Conservation (phyloP, 345 rosid genomes). For the Cardamine chenopodiifolia region DNA sequence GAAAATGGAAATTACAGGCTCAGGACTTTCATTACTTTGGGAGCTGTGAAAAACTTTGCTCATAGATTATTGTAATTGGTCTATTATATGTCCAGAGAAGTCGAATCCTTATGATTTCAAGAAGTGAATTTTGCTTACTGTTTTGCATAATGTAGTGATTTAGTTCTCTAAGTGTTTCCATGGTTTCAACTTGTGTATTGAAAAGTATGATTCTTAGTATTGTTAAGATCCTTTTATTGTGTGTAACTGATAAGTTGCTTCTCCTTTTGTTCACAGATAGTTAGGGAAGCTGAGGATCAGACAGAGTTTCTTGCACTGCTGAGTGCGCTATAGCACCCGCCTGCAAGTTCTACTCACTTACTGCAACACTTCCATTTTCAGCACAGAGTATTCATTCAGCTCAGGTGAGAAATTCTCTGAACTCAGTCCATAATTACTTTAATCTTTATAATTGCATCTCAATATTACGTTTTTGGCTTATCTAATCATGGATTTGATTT, state of each 20-base stretch:
- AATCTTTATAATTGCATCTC: conserved; percentile 20
- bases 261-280: conserved; percentile 50
- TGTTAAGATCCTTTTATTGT: background rate
- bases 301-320: conserved; percentile 66
- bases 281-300: conserved; percentile 82
- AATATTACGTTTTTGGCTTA: background rate
- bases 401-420: conserved; percentile 34
- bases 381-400: conserved; percentile 19
- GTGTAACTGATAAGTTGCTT: conserved; percentile 9
- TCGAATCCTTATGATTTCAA: background rate
- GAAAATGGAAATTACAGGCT: background rate
- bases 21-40: background rate
- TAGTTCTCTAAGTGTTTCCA: background rate
- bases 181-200: background rate
- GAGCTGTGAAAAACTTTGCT: background rate
- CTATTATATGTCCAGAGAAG: background rate
- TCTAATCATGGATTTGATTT: background rate
- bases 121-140: conserved; percentile 1
- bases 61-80: background rate
- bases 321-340: conserved; percentile 48
- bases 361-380: conserved; percentile 17
- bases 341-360: conserved; percentile 35
- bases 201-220: background rate
- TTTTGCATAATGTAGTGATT: background rate
- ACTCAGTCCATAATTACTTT: background rate